These are phyloP conservation scores for Camelina hispida DNA, from an alignment of 345 rosid species.

Conservation along the genomic window DNA sequence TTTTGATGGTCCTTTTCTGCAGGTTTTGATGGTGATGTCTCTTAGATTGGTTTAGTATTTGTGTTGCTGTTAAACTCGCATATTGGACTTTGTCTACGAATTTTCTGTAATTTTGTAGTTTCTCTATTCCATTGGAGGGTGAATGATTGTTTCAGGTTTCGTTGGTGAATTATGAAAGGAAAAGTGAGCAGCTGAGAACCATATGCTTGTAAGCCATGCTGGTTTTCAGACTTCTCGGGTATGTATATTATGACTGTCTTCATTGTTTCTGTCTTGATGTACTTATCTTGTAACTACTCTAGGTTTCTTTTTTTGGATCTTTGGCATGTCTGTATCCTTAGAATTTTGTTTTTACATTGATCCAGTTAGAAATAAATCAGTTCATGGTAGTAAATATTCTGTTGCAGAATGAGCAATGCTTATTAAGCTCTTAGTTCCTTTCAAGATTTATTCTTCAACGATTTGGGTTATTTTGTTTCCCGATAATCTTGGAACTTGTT, in stretches of 20 bases:
- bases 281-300: slow-evolving; percentile 1
- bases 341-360: slow-evolving; percentile 8
- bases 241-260: slow-evolving; percentile 39
- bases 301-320: background rate
- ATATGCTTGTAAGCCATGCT: slow-evolving; percentile 53
- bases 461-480: too few relatives aligned
- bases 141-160: too few relatives aligned
- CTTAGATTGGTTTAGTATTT: too few relatives aligned
- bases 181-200: slow-evolving; percentile 45
- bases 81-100: too few relatives aligned
- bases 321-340: background rate
- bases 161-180: too few relatives aligned
- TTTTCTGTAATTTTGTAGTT: too few relatives aligned
- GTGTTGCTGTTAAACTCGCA: too few relatives aligned
- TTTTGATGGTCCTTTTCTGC: too few relatives aligned
- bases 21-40: too few relatives aligned
- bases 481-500: too few relatives aligned
- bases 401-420: slow-evolving; percentile 17
- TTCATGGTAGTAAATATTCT: background rate
- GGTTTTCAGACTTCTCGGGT: slow-evolving; percentile 86
- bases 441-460: too few relatives aligned
- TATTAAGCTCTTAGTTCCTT: background rate
- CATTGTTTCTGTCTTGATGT: slow-evolving; percentile 1
- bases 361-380: background rate
- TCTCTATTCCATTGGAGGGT: too few relatives aligned